phyloP scores from a whole-genome alignment of 257 asterid species.

The Ilex asprella region DNA sequence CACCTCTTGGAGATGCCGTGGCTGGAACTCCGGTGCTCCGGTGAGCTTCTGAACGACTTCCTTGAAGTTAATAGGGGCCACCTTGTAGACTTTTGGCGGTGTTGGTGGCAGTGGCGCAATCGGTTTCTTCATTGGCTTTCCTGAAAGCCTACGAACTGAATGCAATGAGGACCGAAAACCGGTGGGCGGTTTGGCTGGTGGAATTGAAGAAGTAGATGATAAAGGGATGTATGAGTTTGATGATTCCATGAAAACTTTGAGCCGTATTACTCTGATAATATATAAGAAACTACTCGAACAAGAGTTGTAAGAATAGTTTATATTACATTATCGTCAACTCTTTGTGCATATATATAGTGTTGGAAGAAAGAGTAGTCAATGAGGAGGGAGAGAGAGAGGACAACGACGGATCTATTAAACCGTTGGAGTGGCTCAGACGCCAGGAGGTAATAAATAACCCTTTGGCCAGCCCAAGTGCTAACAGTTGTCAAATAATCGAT shows the following conservation, averaged over 20 bases:
- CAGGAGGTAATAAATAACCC: too few relatives aligned
- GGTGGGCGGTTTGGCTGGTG: not conserved
- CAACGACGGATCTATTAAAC: too few relatives aligned
- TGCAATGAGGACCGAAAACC: not conserved
- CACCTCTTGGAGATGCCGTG: not conserved
- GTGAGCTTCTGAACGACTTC: constrained; percentile 9
- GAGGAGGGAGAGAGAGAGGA: too few relatives aligned
- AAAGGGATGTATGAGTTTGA: not conserved
- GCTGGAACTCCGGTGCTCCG: not conserved
- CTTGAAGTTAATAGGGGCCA: not conserved
- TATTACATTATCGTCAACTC: too few relatives aligned
- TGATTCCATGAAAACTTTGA: not conserved
- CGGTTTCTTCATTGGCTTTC: not conserved
- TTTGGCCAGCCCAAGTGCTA: too few relatives aligned
- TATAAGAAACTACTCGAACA: too few relatives aligned
- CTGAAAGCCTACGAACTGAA: constrained; percentile 5
- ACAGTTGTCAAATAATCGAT: too few relatives aligned
- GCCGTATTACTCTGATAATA: not conserved
- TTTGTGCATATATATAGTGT: too few relatives aligned
- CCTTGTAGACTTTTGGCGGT: constrained; percentile 1
- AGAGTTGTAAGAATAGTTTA: too few relatives aligned
- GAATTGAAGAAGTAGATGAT: not conserved
- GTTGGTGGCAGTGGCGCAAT: not conserved
- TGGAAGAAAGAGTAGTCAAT: too few relatives aligned
- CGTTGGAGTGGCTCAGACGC: too few relatives aligned